Base-by-base conservation (phyloP, 345 rosid genomes). In the Punica granatum region DNA sequence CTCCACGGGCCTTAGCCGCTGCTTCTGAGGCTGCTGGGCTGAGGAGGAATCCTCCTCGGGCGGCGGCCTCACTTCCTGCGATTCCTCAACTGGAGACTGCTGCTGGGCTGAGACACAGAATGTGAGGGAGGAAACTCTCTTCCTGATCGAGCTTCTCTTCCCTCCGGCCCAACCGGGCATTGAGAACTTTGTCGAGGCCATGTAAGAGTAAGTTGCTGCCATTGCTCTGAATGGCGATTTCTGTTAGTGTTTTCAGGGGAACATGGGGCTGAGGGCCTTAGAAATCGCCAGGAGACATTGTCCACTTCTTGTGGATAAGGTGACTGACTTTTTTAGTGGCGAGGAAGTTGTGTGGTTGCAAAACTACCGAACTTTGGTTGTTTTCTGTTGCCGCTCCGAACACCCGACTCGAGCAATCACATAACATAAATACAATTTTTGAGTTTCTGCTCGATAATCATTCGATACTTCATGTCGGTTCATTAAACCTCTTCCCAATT, bases 1-100 rank as follows among this genome's bases (percentile, higher is more conserved):
- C 71, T 93, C 96, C 34, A 90, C 97, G 6, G 98, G 98, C 68
- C 98, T 84, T 25, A 86, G 79, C 59, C 73, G 79, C 3, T 82
- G 83, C 69, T 63, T 64, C 51, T 51, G 75, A 28, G 70, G 79
- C 68, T 79, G 71, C 76, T 76, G 84, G 56, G 61, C 67, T 63
- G 66, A n/a, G 66, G 48, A 69, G 65, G 59, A 74, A 69, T 61
- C 71, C 41, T 56, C 73, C 73, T 58, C 67, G 71, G 48, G 56
- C 44, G 1, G 60, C 67, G 6, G 34, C 14, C 25, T 26, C 33
- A 28, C 33, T 13, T 56, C 31, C 61, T 30, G 61, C 18, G 61
- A 30, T 30, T 56, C 61, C 61, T 56, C 61, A 5, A 56, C 34
- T 18, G 25, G 61, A 21, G 59, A 28, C 13, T 85, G 70, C 68